Percentiles rank a stretch among this genome's conserved stretches.
Conservation (phyloP, 1,139 yeast species). For the Casaregolazyma suthepensis region DNA sequence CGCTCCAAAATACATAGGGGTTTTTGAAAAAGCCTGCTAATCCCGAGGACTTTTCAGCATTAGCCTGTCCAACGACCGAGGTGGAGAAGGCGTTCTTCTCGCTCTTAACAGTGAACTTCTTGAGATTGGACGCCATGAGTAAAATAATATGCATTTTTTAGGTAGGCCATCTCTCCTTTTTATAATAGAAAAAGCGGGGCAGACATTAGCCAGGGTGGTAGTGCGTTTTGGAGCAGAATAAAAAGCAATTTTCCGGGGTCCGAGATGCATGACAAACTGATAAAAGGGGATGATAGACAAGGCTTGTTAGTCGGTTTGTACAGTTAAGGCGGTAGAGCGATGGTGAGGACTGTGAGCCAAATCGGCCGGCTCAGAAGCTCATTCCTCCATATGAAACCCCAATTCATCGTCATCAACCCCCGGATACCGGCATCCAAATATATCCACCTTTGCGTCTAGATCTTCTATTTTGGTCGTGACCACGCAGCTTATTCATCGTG, state of each 20-base stretch:
- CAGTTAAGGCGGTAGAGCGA: background rate
- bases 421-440: background rate
- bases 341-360: background rate
- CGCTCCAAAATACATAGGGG: constrained; percentile 36
- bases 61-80: constrained; percentile 22
- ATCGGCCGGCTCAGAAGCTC: background rate
- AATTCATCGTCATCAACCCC: background rate
- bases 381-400: background rate
- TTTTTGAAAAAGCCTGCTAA: constrained; percentile 18
- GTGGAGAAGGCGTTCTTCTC: constrained; percentile 17
- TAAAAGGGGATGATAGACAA: background rate
- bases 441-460: background rate
- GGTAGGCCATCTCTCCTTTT: background rate
- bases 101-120: constrained; percentile 5
- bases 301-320: background rate
- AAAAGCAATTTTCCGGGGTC: background rate
- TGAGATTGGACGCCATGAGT: background rate
- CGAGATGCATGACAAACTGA: background rate
- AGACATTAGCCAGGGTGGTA: background rate
- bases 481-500: background rate
- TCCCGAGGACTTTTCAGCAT: constrained; percentile 17
- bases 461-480: background rate
- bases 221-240: background rate
- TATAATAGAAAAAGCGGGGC: background rate
- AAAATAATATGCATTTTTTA: background rate